These are phyloP conservation scores for Pythium monospermum DNA, from an alignment of 352 stramenopile species.

Conservation along the genomic window DNA sequence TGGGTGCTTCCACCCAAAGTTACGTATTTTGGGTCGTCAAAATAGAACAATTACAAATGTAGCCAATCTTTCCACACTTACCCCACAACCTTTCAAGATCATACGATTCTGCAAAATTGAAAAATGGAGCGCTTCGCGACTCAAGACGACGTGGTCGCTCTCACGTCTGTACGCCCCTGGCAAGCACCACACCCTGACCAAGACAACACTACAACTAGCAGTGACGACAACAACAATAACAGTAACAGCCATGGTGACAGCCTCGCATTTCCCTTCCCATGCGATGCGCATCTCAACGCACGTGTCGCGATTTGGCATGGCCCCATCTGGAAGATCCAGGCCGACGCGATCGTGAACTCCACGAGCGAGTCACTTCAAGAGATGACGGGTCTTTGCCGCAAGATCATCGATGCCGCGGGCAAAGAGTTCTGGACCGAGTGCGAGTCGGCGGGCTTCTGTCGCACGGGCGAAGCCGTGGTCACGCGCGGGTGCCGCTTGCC, in stretches of 20 bases:
- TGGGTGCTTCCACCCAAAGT: background rate
- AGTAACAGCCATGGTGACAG: background rate
- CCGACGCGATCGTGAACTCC: slow-evolving; percentile 76
- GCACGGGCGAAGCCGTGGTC: slow-evolving; percentile 79
- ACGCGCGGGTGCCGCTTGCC: slow-evolving; percentile 72
- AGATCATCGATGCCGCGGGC: slow-evolving; percentile 65
- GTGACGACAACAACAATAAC: no score
- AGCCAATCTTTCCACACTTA: background rate
- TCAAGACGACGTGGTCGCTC: slow-evolving; percentile 4
- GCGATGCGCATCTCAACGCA: slow-evolving; percentile 31
- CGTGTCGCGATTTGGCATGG: slow-evolving; percentile 56
- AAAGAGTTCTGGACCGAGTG: slow-evolving; percentile 74
- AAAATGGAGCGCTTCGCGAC: background rate
- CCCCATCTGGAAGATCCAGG: slow-evolving; percentile 42
- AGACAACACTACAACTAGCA: no score
- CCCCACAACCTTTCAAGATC: slow-evolving; percentile 17
- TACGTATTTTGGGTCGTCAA: background rate
- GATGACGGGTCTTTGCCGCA: slow-evolving; percentile 51
- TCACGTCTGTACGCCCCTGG: slow-evolving; percentile 11
- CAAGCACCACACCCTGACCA: background rate
- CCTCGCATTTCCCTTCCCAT: background rate
- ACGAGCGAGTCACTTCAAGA: slow-evolving; percentile 72
- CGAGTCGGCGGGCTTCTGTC: slow-evolving; percentile 45
- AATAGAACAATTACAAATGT: background rate
- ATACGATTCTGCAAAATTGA: background rate